Base-by-base conservation (phyloP, 371 early-diverging fungal genomes). In the Umbelopsis sp. region DNA sequence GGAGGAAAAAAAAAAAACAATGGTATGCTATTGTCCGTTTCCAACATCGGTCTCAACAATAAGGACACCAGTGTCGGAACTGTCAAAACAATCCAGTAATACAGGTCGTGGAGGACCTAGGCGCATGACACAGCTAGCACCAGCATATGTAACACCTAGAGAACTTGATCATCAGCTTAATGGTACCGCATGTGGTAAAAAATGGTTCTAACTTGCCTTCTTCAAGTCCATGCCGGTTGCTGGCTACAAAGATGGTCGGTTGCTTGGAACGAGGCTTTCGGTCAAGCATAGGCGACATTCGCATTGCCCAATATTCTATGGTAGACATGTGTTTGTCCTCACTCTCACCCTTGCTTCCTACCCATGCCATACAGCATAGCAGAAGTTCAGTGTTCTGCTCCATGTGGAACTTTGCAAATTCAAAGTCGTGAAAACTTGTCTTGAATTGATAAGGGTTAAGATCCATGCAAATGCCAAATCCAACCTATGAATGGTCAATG, bases 381-480 rank as follows among this genome's bases (percentile, higher is more conserved):
- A 93, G 57, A 3, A 91, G 63, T 3, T 83, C 69, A 18, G 89
- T 73, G 6, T 76, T 66, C 18, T 86, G 69, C 0, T 79, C 32
- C 4, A 72, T 12, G 67, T 92, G 92, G 68, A 79, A 93, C 32
- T 68, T 81, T 1, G 90, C 90, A 75, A 92, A 93, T 75, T 94
- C 94, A 74, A 72, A 92, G 8, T 70, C 85, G 12, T 72, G 72
- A 73, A 91, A 93, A 11, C 80, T 75, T 0, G 90, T 73, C 73
- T 86, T 71, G 75, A 93, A 94, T 51, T 80, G 75, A 70, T 89
- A 88, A 0, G 93, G 94, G 71, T 92, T 93, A 29, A 94, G 53
- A 75, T 94, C 94, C 94, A 94, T 93, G 70, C 93, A 93, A 12
- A 93, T 92, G 9, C 89, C 94, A 64, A 89, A 79, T 12, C 92